Percentiles rank a stretch among this genome's conserved stretches.
Conservation (phyloP, 371 early-diverging fungal species). For the Circinella umbellata region DNA sequence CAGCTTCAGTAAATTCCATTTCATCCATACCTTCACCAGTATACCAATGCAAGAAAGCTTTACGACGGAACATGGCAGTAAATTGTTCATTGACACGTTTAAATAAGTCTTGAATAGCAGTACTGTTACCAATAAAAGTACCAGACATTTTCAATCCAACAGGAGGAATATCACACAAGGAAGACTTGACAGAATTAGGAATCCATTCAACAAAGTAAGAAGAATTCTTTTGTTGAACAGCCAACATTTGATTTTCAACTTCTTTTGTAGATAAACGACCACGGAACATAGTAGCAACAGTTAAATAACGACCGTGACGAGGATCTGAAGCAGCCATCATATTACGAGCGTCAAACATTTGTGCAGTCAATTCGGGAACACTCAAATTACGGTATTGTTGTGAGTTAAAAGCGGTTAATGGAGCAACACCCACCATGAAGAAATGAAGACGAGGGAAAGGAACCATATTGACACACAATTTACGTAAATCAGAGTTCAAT, state of each 20-base stretch:
- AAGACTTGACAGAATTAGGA: conserved; percentile 93
- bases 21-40: conserved; percentile 98
- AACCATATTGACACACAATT: conserved; percentile 93
- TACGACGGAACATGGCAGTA: conserved; percentile 92
- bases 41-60: conserved; percentile 99
- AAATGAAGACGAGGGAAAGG: conserved; percentile 97
- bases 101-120: conserved; percentile 92
- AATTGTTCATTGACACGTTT: conserved; percentile 88
- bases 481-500: conserved; percentile 97
- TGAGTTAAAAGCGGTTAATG: conserved; percentile 88
- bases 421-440: conserved; percentile 91
- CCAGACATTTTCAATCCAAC: conserved; percentile 84
- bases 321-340: conserved; percentile 95
- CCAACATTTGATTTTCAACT: conserved; percentile 94
- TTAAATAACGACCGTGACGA: conserved; percentile 82
- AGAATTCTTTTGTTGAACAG: conserved; percentile 87
- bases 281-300: conserved; percentile 90
- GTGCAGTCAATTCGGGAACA: conserved; percentile 94
- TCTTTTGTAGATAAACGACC: conserved; percentile 98
- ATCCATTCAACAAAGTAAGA: conserved; percentile 97
- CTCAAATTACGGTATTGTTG: conserved; percentile 87
- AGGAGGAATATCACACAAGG: conserved; percentile 87
- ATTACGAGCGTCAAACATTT: conserved; percentile 98
- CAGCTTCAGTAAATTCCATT: conserved; percentile 93
- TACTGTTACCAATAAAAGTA: conserved; percentile 94